Percentiles rank a stretch among this genome's conserved stretches.
Evolutionary conservation across 176 grass and related monocot species (phyloP).

Genomic region (Echinochloa phyllopogon): DNA sequence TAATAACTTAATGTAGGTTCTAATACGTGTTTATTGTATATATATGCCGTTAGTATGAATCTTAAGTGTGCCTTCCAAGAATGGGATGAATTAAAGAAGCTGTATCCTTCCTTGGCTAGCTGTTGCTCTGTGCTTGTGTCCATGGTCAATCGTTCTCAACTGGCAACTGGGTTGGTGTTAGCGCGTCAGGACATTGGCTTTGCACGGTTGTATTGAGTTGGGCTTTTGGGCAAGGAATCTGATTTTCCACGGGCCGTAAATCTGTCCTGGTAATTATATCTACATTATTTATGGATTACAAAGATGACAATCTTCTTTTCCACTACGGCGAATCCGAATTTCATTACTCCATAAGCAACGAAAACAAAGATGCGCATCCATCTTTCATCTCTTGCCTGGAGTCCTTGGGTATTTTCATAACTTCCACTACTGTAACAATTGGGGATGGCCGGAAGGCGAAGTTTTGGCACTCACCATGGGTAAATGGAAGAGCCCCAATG

Average conservation of each 20-base stretch:
- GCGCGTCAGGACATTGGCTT: neutral
- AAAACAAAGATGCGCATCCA: neutral
- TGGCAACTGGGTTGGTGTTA: neutral
- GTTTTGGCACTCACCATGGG: no score
- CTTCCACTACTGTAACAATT: no score
- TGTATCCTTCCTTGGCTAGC: neutral
- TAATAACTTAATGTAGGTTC: conserved; percentile 8
- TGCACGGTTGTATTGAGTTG: neutral
- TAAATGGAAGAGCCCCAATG: no score
- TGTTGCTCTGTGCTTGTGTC: neutral
- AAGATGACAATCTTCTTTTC: neutral
- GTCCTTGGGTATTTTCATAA: neutral
- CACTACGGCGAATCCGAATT: no score
- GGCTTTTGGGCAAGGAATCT: neutral
- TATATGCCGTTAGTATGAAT: neutral
- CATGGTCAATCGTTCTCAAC: neutral
- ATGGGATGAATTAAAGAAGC: neutral
- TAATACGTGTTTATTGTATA: neutral
- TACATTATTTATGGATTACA: neutral
- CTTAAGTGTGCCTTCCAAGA: neutral
- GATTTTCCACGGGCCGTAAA: neutral
- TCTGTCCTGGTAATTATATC: neutral
- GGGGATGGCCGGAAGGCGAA: no score
- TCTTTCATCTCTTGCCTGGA: neutral
- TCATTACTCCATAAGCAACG: no score